These are phyloP conservation scores for Isoetes taiwanensis DNA, from an alignment of 75 land plant genomes.

Conservation along the genomic window DNA sequence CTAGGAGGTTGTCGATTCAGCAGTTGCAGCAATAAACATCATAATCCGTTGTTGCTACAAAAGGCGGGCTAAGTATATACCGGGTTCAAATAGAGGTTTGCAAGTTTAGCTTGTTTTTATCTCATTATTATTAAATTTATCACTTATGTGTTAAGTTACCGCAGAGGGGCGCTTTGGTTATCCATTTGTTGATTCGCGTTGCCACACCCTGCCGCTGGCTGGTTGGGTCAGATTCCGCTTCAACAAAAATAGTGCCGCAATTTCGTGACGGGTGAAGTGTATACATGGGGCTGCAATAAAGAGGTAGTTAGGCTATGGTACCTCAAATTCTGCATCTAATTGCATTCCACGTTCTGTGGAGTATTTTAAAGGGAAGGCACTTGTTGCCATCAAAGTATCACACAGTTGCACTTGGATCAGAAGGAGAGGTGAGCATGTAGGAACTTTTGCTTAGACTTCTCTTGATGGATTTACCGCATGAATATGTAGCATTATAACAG, in stretches of 20 bases:
- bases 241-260: slow-evolving; percentile 90
- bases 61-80: slow-evolving; percentile 91
- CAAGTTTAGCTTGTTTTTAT: no score
- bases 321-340: slow-evolving; percentile 98
- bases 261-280: slow-evolving; percentile 90
- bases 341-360: slow-evolving; percentile 75
- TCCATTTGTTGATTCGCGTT: slow-evolving; percentile 91
- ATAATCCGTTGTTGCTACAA: slow-evolving; percentile 82
- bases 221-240: slow-evolving; percentile 81
- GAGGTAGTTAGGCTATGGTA: slow-evolving; percentile 98
- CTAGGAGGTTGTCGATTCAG: slow-evolving; percentile 57
- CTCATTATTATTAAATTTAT: no score
- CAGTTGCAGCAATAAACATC: slow-evolving; percentile 90
- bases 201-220: slow-evolving; percentile 80
- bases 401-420: slow-evolving; percentile 68
- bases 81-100: slow-evolving; percentile 98
- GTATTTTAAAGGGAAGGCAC: slow-evolving; percentile 63
- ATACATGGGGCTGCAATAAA: slow-evolving; percentile 94
- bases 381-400: slow-evolving; percentile 72
- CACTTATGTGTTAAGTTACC: no score
- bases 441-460: no score
- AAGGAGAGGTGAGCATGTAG: slow-evolving; percentile 77
- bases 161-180: slow-evolving; percentile 99
- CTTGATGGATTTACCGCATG: no score
- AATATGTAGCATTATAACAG: no score